Conservation (phyloP, 805 yeast species). For the Nakazawaea ambrosiae region DNA sequence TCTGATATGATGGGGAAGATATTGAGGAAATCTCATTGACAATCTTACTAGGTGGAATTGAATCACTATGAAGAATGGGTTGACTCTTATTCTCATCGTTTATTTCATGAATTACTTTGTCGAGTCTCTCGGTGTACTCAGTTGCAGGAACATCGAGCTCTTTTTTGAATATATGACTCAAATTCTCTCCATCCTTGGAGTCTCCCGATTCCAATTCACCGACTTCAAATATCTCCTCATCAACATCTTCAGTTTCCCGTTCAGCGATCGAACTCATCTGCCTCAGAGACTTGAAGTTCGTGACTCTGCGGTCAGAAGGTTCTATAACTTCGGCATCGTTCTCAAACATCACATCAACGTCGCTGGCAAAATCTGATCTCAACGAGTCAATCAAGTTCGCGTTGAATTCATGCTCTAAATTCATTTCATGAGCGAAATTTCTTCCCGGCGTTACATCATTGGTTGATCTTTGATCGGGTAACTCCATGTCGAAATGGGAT, state of each 20-base stretch:
- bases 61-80: too few relatives aligned
- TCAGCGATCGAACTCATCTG: neutral
- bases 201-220: constrained; percentile 3
- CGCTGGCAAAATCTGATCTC: neutral
- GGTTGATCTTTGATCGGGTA: neutral
- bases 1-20: neutral
- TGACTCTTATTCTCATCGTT: neutral
- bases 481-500: neutral
- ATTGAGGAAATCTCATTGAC: neutral
- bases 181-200: neutral
- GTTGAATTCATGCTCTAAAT: constrained; percentile 1
- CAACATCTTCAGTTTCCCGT: neutral
- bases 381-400: constrained; percentile 3
- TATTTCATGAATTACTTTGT: neutral
- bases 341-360: neutral
- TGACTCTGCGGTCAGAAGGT: too few relatives aligned
- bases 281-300: too few relatives aligned
- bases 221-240: constrained; percentile 1
- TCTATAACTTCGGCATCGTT: neutral
- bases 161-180: neutral
- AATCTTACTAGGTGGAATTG: neutral
- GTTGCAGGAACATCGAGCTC: neutral
- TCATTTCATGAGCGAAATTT: neutral
- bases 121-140: neutral
- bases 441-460: neutral